Base-by-base conservation (phyloP, 495 filamentous ascomycete genomes). In the Penicillium manginii region DNA sequence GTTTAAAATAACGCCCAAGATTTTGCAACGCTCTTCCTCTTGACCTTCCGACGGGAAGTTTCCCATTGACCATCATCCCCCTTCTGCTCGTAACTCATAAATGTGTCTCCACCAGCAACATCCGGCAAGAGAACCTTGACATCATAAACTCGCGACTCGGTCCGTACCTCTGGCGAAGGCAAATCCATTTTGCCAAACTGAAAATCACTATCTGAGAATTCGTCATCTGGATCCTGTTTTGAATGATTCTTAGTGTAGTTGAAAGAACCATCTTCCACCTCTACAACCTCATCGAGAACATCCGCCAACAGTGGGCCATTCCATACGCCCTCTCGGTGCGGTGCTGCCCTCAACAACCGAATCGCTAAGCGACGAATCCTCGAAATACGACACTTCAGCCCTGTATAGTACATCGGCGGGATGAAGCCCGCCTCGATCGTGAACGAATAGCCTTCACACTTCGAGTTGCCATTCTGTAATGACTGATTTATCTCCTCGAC, bases 261-360 rank as follows among this genome's bases (percentile, higher is more conserved):
- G n/a, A 54, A 57, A 19, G 66, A 62, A 4, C 63, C 61, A 23
- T 68, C 64, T 52, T 65, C 69, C 42, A 60, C 18, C 42, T 39
- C 50, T 33, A 61, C 35, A 52, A 67, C 37, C 33, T 61, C 54
- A 10, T 62, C 58, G 31, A 64, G 33, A 14, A 67, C 52, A 45
- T 57, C 35, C 1, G 58, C 64, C 40, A 66, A 31, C 17, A 66
- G 26, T 3, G 43, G 48, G 2, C 64, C 64, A 58, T 66, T 61
- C 82, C 83, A 88, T 2, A 83, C 69, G 0, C 80, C 84, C 63
- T 87, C 85, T 29, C 78, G 72, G 60, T 85, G 81, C 5, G 68
- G 60, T 7, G 65, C 56, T 0, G 53, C 45, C 19, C 58, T 51
- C 14, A 87, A 59, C 10, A 81, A 58, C 14, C 51, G 26, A 15